Conservation (phyloP, 331 rosid species). For the Telfairia occidentalis region DNA sequence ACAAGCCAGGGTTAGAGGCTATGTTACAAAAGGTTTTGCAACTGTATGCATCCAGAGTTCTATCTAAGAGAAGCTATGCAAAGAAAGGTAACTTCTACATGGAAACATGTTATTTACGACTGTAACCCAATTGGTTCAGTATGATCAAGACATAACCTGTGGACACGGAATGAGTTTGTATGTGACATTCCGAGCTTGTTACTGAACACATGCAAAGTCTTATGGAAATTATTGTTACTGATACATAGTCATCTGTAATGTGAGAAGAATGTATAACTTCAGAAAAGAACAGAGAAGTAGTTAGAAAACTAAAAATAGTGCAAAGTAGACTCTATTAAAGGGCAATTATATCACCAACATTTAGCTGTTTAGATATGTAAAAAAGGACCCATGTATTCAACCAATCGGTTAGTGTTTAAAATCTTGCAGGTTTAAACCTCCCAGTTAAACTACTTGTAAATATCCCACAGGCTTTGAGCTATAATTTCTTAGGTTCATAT, state of each 20-base stretch:
- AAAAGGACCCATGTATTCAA: neutral
- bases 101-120: neutral
- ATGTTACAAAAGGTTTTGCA: slow-evolving; percentile 94
- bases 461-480: neutral
- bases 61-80: slow-evolving; percentile 75
- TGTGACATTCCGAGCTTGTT: neutral
- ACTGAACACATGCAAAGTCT: neutral
- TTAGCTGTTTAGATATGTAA: neutral
- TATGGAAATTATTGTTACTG: neutral
- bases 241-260: neutral
- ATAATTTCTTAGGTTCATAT: neutral
- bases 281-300: neutral
- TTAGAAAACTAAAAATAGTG: neutral
- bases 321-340: neutral
- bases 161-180: neutral
- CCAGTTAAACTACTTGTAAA: neutral
- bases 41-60: slow-evolving; percentile 77
- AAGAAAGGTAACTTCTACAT: slow-evolving; percentile 39
- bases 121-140: neutral
- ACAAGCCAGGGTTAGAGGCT: slow-evolving; percentile 95
- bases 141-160: neutral
- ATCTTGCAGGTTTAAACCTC: neutral
- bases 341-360: neutral
- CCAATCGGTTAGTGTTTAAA: neutral
- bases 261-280: neutral